Percentiles rank a stretch among this genome's conserved stretches.
Evolutionary conservation across 179 eudicot species (phyloP).

Genomic region (Spinacia oleracea): DNA sequence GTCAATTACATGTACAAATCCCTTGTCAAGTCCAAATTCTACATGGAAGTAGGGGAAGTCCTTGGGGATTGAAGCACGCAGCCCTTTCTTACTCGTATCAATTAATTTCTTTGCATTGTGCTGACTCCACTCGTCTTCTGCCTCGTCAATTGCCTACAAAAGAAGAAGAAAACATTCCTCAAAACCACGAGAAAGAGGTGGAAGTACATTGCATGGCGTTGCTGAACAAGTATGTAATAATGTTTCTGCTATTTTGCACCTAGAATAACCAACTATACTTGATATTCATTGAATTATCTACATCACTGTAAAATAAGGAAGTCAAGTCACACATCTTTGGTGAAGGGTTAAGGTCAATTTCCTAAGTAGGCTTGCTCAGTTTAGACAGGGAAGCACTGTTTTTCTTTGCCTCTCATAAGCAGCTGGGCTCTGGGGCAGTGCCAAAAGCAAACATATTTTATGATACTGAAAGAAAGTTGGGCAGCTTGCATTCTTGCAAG

Average conservation of each 20-base stretch:
- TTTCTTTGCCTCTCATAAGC: too few species aligned
- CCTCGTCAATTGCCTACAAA: constrained; percentile 93
- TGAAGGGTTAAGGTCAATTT: too few species aligned
- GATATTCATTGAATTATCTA: not conserved
- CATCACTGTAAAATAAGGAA: not conserved
- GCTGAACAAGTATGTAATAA: not conserved
- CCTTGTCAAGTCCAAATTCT: constrained; percentile 80
- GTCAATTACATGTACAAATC: constrained; percentile 92
- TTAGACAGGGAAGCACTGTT: too few species aligned
- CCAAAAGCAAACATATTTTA: not conserved
- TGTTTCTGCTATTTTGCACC: not conserved
- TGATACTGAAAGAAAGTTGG: not conserved
- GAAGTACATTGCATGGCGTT: not conserved
- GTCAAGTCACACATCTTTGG: too few species aligned
- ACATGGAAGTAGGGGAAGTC: constrained; percentile 94
- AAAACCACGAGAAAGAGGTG: not conserved
- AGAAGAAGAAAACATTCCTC: not conserved
- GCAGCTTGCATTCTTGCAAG: not conserved
- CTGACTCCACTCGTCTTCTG: constrained; percentile 98
- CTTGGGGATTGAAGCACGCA: constrained; percentile 81
- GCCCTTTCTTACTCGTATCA: constrained; percentile 83
- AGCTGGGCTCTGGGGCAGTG: not conserved
- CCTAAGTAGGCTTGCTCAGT: too few species aligned
- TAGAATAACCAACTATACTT: not conserved
- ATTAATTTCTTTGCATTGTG: constrained; percentile 90